Base-by-base conservation (phyloP, 257 asterid genomes). In the Fraxinus cuspidata region DNA sequence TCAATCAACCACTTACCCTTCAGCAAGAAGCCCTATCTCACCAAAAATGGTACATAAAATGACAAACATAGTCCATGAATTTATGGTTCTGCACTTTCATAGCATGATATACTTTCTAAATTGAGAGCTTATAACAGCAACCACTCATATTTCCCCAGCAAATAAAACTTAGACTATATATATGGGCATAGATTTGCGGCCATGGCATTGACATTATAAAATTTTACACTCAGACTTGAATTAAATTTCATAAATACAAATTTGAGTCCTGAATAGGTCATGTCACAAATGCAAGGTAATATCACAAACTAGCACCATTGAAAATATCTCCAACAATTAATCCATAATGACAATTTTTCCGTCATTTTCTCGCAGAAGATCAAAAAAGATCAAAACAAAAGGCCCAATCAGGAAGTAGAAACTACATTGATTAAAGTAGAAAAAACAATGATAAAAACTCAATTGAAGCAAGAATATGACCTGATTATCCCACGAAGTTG, bases 401-500 rank as follows among this genome's bases (percentile, higher is more conserved):
- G 67, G 47, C 29, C 67, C 31, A 66, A 13, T 58, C 1, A 34
- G 56, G 29, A 31, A 23, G 31, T 60, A 78, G 28, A 7, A 58
- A 32, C 44, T 31, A 73, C 40, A 35, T 35, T 35, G 40, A 35
- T 35, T 37, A 38, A 37, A 63, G 5, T 15, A 18, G 44, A 25
- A 31, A 35, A 28, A 29, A 2, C 16, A 49, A 77, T 8, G 11
- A 42, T 38, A 16, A 74, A 63, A 2, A 7, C 21, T 40, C 47
- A 40, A 42, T 42, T 42, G 49, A 42, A 42, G 49, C 49, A 42
- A 42, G 49, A 40, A 40, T 11, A 11, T 65, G 23, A 91, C 99
- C 97, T 95, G 99, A 80, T 93, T 95, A 87, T 95, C 99, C 99
- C 99, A 95, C 27, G 98, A 93, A 71, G 96, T 88, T 42, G 96